Percentiles rank a stretch among this genome's conserved stretches.
Evolutionary conservation across 345 rosid species (phyloP).

Genomic region (Raphanus sativus): DNA sequence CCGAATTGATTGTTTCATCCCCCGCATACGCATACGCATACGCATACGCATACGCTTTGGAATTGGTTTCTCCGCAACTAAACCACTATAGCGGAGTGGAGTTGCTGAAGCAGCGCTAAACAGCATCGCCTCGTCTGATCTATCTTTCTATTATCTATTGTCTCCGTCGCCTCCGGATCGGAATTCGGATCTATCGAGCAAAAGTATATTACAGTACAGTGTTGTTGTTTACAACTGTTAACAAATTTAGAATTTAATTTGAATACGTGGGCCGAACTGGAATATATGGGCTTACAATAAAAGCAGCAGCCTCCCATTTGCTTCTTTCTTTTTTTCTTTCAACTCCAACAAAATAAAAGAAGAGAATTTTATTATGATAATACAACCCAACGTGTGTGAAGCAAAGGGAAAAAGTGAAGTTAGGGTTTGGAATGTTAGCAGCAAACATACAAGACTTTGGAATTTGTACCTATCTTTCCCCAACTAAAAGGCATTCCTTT

Average conservation of each 20-base stretch:
- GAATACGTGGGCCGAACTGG: not conserved
- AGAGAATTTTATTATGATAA: not conserved
- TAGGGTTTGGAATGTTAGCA: constrained; percentile 13
- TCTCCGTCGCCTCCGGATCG: not conserved
- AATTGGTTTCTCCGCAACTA: constrained; percentile 22
- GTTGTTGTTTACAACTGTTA: too few relatives aligned
- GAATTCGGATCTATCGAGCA: not conserved
- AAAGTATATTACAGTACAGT: too few relatives aligned
- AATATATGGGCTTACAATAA: not conserved
- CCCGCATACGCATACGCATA: not conserved
- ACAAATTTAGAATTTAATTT: not conserved
- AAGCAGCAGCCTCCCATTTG: not conserved
- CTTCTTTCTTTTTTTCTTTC: not conserved
- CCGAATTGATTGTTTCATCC: constrained; percentile 37
- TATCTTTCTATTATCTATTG: constrained; percentile 18
- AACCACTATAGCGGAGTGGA: constrained; percentile 28
- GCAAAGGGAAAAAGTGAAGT: constrained; percentile 5
- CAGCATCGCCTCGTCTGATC: constrained; percentile 33
- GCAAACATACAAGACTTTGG: constrained; percentile 13
- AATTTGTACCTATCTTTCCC: constrained; percentile 27
- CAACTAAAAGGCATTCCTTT: constrained; percentile 15
- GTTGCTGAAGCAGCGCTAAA: constrained; percentile 37
- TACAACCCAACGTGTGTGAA: not conserved
- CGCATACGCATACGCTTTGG: not conserved
- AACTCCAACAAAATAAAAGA: not conserved